phyloP scores from a whole-genome alignment of 192 early-diverging fungal genomes.

The Lunasporangiospora selenospora region DNA sequence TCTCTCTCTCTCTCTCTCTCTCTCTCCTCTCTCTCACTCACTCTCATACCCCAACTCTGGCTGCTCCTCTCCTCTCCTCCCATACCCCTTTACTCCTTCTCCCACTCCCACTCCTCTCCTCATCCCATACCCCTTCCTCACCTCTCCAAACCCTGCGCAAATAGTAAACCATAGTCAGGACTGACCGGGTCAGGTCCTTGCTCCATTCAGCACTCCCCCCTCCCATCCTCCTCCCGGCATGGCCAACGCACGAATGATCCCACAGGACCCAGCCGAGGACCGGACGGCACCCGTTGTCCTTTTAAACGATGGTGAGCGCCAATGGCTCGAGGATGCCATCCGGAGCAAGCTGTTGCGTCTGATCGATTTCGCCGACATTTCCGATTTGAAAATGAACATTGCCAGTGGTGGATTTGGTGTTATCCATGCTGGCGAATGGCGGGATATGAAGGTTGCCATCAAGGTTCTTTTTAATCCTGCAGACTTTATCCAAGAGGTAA shows the following conservation, averaged over 20 bases:
- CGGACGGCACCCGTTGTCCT: constrained; percentile 39
- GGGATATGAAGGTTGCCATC: constrained; percentile 36
- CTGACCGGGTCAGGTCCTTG: too few relatives aligned
- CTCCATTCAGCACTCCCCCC: neutral
- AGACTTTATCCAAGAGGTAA: constrained; percentile 48
- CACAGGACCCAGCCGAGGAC: too few relatives aligned
- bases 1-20: neutral
- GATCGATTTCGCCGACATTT: constrained; percentile 36
- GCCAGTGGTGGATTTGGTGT: constrained; percentile 44
- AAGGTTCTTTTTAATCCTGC: constrained; percentile 40
- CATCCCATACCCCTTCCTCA: neutral
- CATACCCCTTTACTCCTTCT: neutral
- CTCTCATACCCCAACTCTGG: too few relatives aligned
- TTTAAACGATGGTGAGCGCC: constrained; percentile 36
- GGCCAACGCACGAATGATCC: too few relatives aligned
- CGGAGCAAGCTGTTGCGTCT: constrained; percentile 27
- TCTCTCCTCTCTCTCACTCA: neutral
- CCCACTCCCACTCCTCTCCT: neutral
- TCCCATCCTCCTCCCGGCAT: constrained; percentile 1
- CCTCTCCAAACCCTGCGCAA: neutral
- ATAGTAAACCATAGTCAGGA: neutral
- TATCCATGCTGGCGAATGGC: constrained; percentile 34
- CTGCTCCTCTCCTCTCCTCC: neutral
- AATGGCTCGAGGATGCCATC: constrained; percentile 41
- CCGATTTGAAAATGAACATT: constrained; percentile 21